Conservation (phyloP, 768 basidiomycete genomes). For the Lactarius indigo region DNA sequence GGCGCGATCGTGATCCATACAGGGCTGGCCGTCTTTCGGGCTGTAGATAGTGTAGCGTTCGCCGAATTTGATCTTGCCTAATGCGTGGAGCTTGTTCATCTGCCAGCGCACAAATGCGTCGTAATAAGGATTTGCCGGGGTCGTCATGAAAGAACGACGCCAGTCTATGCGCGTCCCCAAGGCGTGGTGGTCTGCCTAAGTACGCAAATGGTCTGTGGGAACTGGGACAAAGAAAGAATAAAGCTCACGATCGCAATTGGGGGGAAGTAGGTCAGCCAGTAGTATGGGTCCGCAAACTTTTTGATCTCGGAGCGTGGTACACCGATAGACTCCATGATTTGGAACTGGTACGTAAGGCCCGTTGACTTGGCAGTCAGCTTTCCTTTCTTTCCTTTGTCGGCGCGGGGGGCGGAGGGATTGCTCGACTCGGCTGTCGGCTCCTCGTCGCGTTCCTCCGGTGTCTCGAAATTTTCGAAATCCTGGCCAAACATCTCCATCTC, state of each 20-base stretch:
- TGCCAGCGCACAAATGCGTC: constrained; percentile 98
- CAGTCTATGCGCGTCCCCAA: constrained; percentile 98
- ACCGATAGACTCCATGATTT: constrained; percentile 94
- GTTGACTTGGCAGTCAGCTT: constrained; percentile 92
- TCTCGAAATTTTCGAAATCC: constrained; percentile 73
- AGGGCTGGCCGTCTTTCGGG: constrained; percentile 97
- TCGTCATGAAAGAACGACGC: constrained; percentile 92
- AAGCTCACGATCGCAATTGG: constrained; percentile 76
- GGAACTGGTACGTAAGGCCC: constrained; percentile 95
- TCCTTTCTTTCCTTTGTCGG: constrained; percentile 90
- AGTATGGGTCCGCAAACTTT: constrained; percentile 90
- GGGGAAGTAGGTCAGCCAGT: constrained; percentile 95
- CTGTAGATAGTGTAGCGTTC: constrained; percentile 98
- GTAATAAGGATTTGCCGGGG: constrained; percentile 94
- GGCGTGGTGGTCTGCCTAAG: constrained; percentile 66
- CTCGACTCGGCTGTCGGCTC: constrained; percentile 40
- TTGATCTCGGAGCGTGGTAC: constrained; percentile 89
- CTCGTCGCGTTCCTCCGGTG: constrained; percentile 43
- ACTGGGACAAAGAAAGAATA: background rate
- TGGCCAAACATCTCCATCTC: constrained; percentile 95
- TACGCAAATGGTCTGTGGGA: constrained; percentile 25
- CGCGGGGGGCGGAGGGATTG: constrained; percentile 42
- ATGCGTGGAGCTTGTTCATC: constrained; percentile 81
- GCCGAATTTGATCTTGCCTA: constrained; percentile 96
- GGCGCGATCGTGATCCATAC: constrained; percentile 98